Percentiles rank a stretch among this genome's conserved stretches.
Evolutionary conservation across 1,284 basidiomycete species (phyloP).

Genomic region (Ceratobasidium sp.): DNA sequence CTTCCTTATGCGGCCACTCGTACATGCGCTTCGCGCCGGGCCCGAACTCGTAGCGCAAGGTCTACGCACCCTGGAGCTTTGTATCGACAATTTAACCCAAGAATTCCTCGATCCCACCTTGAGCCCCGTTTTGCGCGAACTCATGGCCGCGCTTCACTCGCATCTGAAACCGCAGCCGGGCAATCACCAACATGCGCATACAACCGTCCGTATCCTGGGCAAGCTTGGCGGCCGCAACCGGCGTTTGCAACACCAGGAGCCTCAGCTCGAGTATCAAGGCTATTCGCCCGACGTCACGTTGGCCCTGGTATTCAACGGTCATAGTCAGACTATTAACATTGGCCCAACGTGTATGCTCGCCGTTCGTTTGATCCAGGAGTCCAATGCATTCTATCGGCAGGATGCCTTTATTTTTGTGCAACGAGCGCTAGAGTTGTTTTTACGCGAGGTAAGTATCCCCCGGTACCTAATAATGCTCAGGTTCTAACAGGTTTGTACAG

Average conservation of each 20-base stretch:
- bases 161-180: constrained; percentile 93
- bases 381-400: constrained; percentile 71
- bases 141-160: constrained; percentile 94
- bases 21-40: constrained; percentile 88
- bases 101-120: constrained; percentile 99
- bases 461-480: not conserved
- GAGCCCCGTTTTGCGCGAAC: constrained; percentile 89
- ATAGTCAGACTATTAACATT: constrained; percentile 77
- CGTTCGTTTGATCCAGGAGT: constrained; percentile 71
- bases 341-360: constrained; percentile 81
- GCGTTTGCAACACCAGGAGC: constrained; percentile 86
- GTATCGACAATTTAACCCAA: constrained; percentile 98
- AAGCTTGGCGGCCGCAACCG: constrained; percentile 98
- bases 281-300: constrained; percentile 77
- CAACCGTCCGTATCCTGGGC: constrained; percentile 95
- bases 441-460: constrained; percentile 75
- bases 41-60: constrained; percentile 96
- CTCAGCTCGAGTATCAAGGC: constrained; percentile 77
- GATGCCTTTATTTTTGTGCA: constrained; percentile 87
- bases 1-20: constrained; percentile 97
- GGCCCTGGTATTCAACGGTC: constrained; percentile 79
- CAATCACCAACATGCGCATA: constrained; percentile 92
- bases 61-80: constrained; percentile 96
- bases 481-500: constrained; percentile 58
- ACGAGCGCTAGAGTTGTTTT: constrained; percentile 75